phyloP scores from a whole-genome alignment of 1,139 yeast genomes.

The Candida sojae region DNA sequence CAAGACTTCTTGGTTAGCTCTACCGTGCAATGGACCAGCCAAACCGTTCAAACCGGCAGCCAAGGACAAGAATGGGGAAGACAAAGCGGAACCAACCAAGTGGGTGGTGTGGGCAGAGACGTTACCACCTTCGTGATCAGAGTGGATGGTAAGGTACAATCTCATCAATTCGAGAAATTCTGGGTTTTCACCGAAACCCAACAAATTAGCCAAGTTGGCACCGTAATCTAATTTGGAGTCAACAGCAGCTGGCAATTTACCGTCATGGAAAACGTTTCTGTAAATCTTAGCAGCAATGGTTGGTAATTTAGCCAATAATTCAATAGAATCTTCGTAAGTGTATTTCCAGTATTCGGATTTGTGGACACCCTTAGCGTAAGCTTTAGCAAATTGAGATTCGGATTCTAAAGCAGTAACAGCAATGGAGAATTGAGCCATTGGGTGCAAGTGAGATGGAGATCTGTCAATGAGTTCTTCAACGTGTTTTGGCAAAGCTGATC shows the following conservation, averaged over 20 bases:
- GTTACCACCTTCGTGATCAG: constrained; percentile 99
- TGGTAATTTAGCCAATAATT: constrained; percentile 89
- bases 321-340: constrained; percentile 87
- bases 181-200: constrained; percentile 78
- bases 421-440: constrained; percentile 96
- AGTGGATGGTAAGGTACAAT: constrained; percentile 91
- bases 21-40: constrained; percentile 98
- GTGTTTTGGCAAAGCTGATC: constrained; percentile 83
- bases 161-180: constrained; percentile 91
- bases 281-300: constrained; percentile 91
- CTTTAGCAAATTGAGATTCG: constrained; percentile 87
- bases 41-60: constrained; percentile 96
- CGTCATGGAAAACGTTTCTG: constrained; percentile 86
- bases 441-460: constrained; percentile 86
- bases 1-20: constrained; percentile 97
- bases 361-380: constrained; percentile 86
- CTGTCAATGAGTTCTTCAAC: constrained; percentile 80
- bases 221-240: constrained; percentile 85
- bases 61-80: constrained; percentile 89
- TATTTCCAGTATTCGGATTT: constrained; percentile 91
- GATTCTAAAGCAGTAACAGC: constrained; percentile 91
- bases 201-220: constrained; percentile 81
- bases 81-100: constrained; percentile 92
- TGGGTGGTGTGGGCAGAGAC: constrained; percentile 98
- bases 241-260: constrained; percentile 65